These are phyloP conservation scores for Debaryomycetaceae sp. DNA, from an alignment of 1,139 yeast species.

Conservation along the genomic window DNA sequence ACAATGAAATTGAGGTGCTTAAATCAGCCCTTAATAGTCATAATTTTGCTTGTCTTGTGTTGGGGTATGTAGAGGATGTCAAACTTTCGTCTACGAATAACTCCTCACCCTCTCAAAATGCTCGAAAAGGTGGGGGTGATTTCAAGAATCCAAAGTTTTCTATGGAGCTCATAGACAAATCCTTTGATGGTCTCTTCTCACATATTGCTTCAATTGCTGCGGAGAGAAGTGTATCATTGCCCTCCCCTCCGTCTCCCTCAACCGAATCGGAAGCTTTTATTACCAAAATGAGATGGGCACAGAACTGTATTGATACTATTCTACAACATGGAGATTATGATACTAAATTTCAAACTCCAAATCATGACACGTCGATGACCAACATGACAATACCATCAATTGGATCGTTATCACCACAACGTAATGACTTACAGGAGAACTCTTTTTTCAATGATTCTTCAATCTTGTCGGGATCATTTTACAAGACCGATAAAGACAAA, in stretches of 20 bases:
- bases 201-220: conserved; percentile 55
- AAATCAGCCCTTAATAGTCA: conserved; percentile 32
- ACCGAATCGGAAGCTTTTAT: conserved; percentile 24
- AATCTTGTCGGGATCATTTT: conserved; percentile 22
- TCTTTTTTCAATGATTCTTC: conserved; percentile 25
- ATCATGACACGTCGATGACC: conserved; percentile 9
- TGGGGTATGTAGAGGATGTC: conserved; percentile 47
- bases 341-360: conserved; percentile 5
- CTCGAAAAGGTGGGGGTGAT: background rate
- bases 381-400: conserved; percentile 13
- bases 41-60: conserved; percentile 41
- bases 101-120: background rate
- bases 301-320: conserved; percentile 46
- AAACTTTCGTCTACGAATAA: conserved; percentile 14
- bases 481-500: conserved; percentile 19
- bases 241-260: conserved; percentile 36
- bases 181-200: conserved; percentile 48
- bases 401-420: conserved; percentile 10
- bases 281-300: conserved; percentile 49
- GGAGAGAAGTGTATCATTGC: conserved; percentile 45
- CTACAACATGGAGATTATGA: conserved; percentile 5
- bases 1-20: conserved; percentile 29
- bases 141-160: background rate
- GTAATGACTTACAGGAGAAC: conserved; percentile 9
- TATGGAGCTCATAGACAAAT: conserved; percentile 5